phyloP scores from a whole-genome alignment of 176 grass and related monocot genomes.

The Secale cereale region DNA sequence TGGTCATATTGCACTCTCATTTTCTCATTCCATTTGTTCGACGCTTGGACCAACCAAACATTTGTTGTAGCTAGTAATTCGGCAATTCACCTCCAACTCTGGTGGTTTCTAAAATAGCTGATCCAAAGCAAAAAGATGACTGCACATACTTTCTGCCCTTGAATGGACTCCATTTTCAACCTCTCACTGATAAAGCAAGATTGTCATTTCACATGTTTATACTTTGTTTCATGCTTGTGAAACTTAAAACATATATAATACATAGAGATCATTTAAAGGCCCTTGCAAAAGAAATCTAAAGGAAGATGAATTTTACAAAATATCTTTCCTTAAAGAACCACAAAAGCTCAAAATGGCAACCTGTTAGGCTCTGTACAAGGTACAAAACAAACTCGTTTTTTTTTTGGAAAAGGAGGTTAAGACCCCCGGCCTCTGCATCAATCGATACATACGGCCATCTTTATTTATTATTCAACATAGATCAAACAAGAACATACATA shows the following conservation, averaged over 20 bases:
- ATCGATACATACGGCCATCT: too few relatives aligned
- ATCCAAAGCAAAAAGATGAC: neutral
- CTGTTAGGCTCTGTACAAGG: neutral
- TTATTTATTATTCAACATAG: too few relatives aligned
- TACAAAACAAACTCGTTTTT: neutral
- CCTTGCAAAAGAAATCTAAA: too few relatives aligned
- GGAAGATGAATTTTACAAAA: conserved; percentile 1
- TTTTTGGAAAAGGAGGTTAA: too few relatives aligned
- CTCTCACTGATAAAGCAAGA: too few relatives aligned
- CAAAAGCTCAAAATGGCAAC: neutral
- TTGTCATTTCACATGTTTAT: neutral
- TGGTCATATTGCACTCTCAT: neutral
- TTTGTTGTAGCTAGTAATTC: neutral
- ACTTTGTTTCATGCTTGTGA: neutral
- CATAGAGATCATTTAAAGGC: too few relatives aligned
- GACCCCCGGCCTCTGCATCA: too few relatives aligned
- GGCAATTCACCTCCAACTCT: neutral
- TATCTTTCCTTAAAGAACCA: neutral
- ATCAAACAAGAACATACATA: too few relatives aligned
- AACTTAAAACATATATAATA: neutral
- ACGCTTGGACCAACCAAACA: neutral
- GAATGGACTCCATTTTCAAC: neutral
- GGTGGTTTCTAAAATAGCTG: neutral
- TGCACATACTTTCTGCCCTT: neutral
- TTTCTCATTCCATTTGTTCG: neutral